These are phyloP conservation scores for Pyricularia sp. DNA, from an alignment of 2,329 filamentous ascomycete genomes.

Conservation along the genomic window DNA sequence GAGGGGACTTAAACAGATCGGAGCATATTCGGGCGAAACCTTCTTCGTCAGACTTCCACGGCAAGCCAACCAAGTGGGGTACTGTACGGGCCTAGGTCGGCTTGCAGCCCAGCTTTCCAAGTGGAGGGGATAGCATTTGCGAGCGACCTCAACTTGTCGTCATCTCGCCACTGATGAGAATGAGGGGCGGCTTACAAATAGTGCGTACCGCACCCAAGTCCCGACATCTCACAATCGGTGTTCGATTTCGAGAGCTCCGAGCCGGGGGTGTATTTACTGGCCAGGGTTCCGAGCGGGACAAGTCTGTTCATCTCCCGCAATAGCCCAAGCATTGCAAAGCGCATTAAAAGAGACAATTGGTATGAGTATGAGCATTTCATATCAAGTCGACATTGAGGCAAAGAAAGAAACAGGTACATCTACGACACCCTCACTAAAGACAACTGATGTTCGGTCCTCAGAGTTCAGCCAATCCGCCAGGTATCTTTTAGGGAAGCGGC, in stretches of 20 bases:
- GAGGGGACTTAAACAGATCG: background rate
- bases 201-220: background rate
- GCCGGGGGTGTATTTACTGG: background rate
- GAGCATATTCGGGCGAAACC: background rate
- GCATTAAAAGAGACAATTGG: background rate
- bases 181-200: background rate
- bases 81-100: background rate
- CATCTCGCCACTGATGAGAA: background rate
- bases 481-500: background rate
- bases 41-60: background rate
- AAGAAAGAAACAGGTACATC: background rate
- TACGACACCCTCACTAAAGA: background rate
- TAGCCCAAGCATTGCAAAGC: too few species aligned
- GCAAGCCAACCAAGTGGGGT: background rate
- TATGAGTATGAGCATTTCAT: background rate
- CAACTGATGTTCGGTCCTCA: background rate
- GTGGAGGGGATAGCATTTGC: background rate
- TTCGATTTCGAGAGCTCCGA: background rate
- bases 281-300: background rate
- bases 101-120: background rate
- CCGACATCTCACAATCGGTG: background rate
- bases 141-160: background rate
- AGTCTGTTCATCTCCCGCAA: too few species aligned
- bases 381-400: too few species aligned
- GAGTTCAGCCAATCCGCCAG: background rate